These are phyloP conservation scores for Erysimum cheiranthoides DNA, from an alignment of 345 rosid genomes.

Conservation along the genomic window DNA sequence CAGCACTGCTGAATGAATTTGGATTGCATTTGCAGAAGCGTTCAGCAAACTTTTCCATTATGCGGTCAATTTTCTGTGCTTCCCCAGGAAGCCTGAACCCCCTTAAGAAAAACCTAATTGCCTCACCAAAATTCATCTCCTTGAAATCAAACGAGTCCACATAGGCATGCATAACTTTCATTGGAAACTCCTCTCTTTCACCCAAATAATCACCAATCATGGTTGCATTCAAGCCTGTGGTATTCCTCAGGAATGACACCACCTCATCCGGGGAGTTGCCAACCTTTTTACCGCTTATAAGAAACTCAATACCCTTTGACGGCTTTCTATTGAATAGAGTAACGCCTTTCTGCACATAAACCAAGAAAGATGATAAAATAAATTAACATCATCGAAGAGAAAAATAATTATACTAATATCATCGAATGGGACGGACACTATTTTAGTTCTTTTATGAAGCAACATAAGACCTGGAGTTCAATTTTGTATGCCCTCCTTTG, in stretches of 20 bases:
- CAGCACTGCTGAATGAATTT: constrained; percentile 89
- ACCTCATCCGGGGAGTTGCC: constrained; percentile 86
- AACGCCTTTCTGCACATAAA: constrained; percentile 81
- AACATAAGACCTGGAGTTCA: constrained; percentile 79
- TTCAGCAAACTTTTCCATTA: constrained; percentile 98
- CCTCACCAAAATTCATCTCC: constrained; percentile 83
- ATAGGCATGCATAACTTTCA: constrained; percentile 96
- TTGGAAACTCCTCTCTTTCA: constrained; percentile 89
- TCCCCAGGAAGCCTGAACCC: constrained; percentile 97
- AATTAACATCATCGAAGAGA: constrained; percentile 14
- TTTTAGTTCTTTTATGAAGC: constrained; percentile 26
- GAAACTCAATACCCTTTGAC: constrained; percentile 88
- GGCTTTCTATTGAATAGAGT: constrained; percentile 87
- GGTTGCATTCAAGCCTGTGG: constrained; percentile 78
- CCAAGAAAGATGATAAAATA: constrained; percentile 26
- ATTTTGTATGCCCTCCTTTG: constrained; percentile 91
- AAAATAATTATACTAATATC: not conserved
- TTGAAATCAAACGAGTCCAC: constrained; percentile 91
- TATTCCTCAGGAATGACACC: constrained; percentile 74
- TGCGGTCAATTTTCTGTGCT: constrained; percentile 98
- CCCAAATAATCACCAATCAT: constrained; percentile 97
- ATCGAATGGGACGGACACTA: constrained; percentile 8
- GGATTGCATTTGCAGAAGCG: constrained; percentile 95
- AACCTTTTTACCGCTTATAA: constrained; percentile 69
- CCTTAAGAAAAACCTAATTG: constrained; percentile 86